Percentiles rank a stretch among this genome's conserved stretches.
Evolutionary conservation across 148 eudicot species (phyloP).

Genomic region (Polygonum aviculare): DNA sequence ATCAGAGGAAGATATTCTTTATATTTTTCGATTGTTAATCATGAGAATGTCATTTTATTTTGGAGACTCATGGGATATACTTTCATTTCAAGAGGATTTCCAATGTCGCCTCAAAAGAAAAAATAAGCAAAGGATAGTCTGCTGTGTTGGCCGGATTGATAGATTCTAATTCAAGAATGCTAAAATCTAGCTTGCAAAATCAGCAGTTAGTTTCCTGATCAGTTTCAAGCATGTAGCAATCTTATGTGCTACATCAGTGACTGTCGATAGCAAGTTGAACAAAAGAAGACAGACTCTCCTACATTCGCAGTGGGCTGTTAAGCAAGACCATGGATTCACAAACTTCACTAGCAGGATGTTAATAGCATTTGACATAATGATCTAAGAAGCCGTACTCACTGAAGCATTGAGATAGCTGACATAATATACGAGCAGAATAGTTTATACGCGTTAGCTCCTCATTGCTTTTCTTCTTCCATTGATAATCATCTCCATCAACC

Average conservation of each 20-base stretch:
- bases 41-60: not conserved
- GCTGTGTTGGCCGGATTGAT: not conserved
- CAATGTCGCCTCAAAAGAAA: not conserved
- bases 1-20: not conserved
- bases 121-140: too few relatives aligned
- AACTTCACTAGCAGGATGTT: not conserved
- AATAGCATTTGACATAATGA: slow-evolving; percentile 3
- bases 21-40: not conserved
- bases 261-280: not conserved
- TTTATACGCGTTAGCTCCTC: slow-evolving; percentile 37
- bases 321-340: not conserved
- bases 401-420: slow-evolving; percentile 54
- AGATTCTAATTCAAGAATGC: not conserved
- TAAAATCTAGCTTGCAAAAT: not conserved
- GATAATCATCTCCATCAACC: slow-evolving; percentile 66
- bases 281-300: not conserved
- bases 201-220: not conserved
- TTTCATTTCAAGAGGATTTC: not conserved
- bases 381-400: slow-evolving; percentile 41
- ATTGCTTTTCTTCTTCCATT: slow-evolving; percentile 36
- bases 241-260: not conserved
- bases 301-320: not conserved
- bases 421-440: slow-evolving; percentile 37
- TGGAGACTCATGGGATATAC: not conserved
- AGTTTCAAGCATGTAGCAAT: not conserved